Conservation (phyloP, 2,329 filamentous ascomycete species). For the Aureobasidium sp. region DNA sequence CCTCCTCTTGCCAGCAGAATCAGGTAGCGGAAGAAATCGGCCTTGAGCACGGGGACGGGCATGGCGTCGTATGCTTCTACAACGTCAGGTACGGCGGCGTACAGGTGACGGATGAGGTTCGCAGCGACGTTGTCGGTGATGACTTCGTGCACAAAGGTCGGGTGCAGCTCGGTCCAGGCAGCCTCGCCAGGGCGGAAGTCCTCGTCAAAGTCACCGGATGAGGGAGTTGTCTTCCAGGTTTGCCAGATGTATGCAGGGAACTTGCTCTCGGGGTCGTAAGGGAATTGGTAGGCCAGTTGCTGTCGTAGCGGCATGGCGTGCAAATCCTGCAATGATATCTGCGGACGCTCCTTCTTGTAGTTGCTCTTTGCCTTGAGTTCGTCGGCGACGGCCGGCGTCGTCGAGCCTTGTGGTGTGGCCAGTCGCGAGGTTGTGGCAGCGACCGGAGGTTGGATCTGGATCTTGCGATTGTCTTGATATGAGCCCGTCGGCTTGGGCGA, state of each 20-base stretch:
- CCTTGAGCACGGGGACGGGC: conserved; percentile 49
- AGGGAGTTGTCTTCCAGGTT: conserved; percentile 88
- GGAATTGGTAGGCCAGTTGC: conserved; percentile 84
- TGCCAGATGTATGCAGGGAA: conserved; percentile 99
- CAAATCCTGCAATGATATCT: conserved; percentile 63
- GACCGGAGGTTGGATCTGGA: conserved; percentile 21
- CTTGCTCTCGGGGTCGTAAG: conserved; percentile 79
- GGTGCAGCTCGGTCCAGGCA: conserved; percentile 81
- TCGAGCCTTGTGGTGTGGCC: conserved; percentile 24
- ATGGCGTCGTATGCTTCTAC: conserved; percentile 44
- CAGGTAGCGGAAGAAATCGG: conserved; percentile 62
- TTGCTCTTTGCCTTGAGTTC: conserved; percentile 19
- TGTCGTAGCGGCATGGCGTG: conserved; percentile 67
- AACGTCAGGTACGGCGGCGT: conserved; percentile 57
- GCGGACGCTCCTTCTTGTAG: conserved; percentile 41
- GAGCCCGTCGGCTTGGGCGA: conserved; percentile 32
- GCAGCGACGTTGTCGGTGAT: conserved; percentile 84
- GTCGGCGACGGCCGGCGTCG: not conserved
- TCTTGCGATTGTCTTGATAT: conserved; percentile 31
- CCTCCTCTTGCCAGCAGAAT: conserved; percentile 70
- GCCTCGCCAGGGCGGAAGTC: conserved; percentile 76
- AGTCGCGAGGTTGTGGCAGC: conserved; percentile 16
- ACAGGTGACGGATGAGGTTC: conserved; percentile 77
- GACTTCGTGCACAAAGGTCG: conserved; percentile 90
- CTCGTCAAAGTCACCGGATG: conserved; percentile 65